Evolutionary conservation across 176 grass and related monocot genomes (phyloP).

Genomic region (Saccharum officinarum): DNA sequence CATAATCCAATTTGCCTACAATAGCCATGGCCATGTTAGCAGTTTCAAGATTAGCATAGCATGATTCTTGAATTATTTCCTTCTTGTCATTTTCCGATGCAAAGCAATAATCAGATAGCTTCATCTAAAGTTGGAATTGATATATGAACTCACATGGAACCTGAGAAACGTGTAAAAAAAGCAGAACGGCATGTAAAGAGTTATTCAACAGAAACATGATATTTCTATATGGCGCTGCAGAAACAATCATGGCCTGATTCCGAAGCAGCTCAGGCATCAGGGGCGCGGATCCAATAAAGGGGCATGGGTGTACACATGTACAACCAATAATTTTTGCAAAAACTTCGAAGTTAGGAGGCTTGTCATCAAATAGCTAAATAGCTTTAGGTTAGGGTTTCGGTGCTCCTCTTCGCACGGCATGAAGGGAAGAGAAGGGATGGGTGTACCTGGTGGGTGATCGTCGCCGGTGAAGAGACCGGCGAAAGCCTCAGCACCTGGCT

Average conservation of each 20-base stretch:
- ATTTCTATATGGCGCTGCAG: not conserved
- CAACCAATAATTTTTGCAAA: too few species aligned
- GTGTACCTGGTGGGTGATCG: too few species aligned
- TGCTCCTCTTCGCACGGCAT: not conserved
- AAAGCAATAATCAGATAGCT: not conserved
- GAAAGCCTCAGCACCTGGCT: too few species aligned
- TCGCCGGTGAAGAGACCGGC: too few species aligned
- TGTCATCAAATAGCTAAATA: too few species aligned
- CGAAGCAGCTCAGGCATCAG: not conserved
- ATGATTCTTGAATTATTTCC: not conserved
- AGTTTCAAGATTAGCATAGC: not conserved
- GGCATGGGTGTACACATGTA: too few species aligned
- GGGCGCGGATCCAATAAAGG: too few species aligned
- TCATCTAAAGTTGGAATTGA: not conserved
- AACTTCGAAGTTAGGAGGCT: too few species aligned
- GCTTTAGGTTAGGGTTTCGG: not conserved
- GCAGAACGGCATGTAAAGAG: not conserved
- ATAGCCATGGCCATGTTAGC: not conserved
- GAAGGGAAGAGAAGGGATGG: not conserved
- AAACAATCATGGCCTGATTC: not conserved
- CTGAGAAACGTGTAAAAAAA: not conserved
- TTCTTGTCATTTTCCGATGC: not conserved
- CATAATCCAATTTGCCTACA: not conserved
- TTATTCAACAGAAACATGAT: not conserved
- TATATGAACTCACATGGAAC: not conserved